These are phyloP conservation scores for Arabidopsis suecica DNA, from an alignment of 345 rosid species.

Conservation along the genomic window DNA sequence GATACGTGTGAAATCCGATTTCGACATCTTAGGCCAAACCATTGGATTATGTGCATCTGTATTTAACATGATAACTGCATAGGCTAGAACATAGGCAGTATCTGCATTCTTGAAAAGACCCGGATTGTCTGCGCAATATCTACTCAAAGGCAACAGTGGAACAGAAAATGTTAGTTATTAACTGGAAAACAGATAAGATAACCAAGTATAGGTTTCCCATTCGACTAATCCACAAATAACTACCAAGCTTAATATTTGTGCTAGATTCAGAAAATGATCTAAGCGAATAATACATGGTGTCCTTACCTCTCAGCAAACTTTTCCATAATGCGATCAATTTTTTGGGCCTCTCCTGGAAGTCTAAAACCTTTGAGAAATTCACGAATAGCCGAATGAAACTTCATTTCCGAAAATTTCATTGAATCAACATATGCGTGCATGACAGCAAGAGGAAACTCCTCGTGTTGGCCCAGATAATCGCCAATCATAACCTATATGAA, in stretches of 20 bases:
- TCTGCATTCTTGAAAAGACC: conserved; percentile 96
- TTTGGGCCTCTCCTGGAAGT: conserved; percentile 99
- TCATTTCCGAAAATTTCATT: conserved; percentile 84
- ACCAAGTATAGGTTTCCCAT: conserved; percentile 8
- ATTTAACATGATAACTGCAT: conserved; percentile 97
- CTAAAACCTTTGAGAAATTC: conserved; percentile 93
- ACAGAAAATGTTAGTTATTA: conserved; percentile 36
- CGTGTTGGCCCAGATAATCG: conserved; percentile 96
- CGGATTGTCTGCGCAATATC: conserved; percentile 96
- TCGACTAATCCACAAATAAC: conserved; percentile 13
- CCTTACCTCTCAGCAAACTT: conserved; percentile 96
- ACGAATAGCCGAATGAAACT: conserved; percentile 87
- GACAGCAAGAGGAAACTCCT: conserved; percentile 96
- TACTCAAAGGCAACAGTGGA: conserved; percentile 49
- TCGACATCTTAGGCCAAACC: conserved; percentile 99
- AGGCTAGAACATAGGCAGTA: conserved; percentile 99
- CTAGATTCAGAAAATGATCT: conserved; percentile 2
- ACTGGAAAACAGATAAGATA: conserved; percentile 22
- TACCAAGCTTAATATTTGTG: conserved; percentile 23
- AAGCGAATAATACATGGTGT: conserved; percentile 6
- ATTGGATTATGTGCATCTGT: conserved; percentile 96
- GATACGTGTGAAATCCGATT: conserved; percentile 86
- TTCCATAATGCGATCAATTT: conserved; percentile 98
- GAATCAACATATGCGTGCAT: conserved; percentile 98
- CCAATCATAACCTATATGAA: conserved; percentile 89